Evolutionary conservation across 192 early-diverging fungal species (phyloP).

Genomic region (Entomortierella parvispora): DNA sequence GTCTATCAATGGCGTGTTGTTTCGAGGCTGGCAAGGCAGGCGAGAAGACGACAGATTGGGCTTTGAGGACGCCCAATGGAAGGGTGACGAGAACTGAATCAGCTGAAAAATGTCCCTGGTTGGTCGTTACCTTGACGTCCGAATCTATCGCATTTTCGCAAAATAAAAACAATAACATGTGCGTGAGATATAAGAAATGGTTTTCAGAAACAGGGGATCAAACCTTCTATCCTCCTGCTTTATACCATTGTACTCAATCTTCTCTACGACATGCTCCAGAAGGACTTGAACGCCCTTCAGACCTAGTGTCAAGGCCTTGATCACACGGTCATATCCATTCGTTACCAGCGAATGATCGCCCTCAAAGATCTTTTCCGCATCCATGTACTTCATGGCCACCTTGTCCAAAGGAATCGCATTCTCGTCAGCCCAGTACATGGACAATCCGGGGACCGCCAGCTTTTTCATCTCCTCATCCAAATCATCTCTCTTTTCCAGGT

Average conservation of each 20-base stretch:
- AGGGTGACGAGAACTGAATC: conserved; percentile 53
- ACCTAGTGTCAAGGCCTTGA: conserved; percentile 22
- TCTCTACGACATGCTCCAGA: conserved; percentile 38
- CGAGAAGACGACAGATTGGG: conserved; percentile 27
- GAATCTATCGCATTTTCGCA: conserved; percentile 12
- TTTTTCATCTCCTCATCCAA: conserved; percentile 12
- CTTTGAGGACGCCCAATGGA: conserved; percentile 56
- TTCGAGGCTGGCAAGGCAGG: conserved; percentile 46
- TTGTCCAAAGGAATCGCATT: conserved; percentile 40
- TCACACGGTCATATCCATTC: conserved; percentile 43
- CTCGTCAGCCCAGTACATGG: conserved; percentile 42
- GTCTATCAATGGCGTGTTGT: conserved; percentile 29
- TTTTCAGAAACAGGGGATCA: not conserved
- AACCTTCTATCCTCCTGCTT: not conserved
- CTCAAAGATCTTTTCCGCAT: conserved; percentile 42
- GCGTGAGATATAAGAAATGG: not conserved
- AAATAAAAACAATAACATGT: too few relatives aligned
- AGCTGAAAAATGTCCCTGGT: conserved; percentile 18
- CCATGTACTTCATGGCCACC: conserved; percentile 48
- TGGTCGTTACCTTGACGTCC: conserved; percentile 32
- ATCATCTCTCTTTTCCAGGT: conserved; percentile 11
- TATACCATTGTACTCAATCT: conserved; percentile 45
- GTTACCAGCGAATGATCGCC: conserved; percentile 43
- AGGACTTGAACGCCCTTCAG: conserved; percentile 15
- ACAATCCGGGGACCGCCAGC: conserved; percentile 3